Conservation (phyloP, 2,329 filamentous ascomycete genomes). For the Acrocalymma vagum region DNA sequence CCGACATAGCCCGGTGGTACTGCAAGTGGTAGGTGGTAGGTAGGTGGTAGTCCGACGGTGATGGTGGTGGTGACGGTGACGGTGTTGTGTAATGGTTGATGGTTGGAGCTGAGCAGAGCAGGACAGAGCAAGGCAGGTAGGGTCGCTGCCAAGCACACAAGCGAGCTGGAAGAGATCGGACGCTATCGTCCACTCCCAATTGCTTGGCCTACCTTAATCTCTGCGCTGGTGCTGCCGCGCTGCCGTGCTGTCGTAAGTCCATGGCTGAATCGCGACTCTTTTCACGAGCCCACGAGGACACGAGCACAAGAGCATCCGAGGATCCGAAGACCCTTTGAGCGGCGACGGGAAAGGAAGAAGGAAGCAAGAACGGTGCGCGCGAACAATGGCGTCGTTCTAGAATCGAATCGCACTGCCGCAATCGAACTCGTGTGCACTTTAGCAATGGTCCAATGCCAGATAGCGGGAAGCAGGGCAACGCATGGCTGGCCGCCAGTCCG, state of each 20-base stretch:
- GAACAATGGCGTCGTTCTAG: slow-evolving; percentile 24
- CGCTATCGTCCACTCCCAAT: slow-evolving; percentile 31
- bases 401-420: slow-evolving; percentile 2
- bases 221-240: slow-evolving; percentile 19
- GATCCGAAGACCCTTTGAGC: too few relatives aligned
- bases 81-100: too few relatives aligned
- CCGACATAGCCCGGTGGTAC: too few relatives aligned
- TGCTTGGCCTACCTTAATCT: slow-evolving; percentile 46
- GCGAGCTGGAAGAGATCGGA: slow-evolving; percentile 21
- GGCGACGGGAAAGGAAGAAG: slow-evolving; percentile 4
- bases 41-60: too few relatives aligned
- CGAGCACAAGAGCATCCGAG: slow-evolving; percentile 9
- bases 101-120: too few relatives aligned
- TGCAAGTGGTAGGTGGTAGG: too few relatives aligned
- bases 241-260: slow-evolving; percentile 5
- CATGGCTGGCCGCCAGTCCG: slow-evolving; percentile 1
- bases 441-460: background rate
- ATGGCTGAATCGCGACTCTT: background rate
- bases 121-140: too few relatives aligned
- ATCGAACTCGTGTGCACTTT: slow-evolving; percentile 1
- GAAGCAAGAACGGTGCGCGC: slow-evolving; percentile 16
- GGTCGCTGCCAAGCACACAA: too few relatives aligned
- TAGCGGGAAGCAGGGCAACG: slow-evolving; percentile 1
- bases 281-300: background rate
- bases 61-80: too few relatives aligned